These are phyloP conservation scores for Gilbertella persicaria DNA, from an alignment of 371 early-diverging fungal species.

Conservation along the genomic window DNA sequence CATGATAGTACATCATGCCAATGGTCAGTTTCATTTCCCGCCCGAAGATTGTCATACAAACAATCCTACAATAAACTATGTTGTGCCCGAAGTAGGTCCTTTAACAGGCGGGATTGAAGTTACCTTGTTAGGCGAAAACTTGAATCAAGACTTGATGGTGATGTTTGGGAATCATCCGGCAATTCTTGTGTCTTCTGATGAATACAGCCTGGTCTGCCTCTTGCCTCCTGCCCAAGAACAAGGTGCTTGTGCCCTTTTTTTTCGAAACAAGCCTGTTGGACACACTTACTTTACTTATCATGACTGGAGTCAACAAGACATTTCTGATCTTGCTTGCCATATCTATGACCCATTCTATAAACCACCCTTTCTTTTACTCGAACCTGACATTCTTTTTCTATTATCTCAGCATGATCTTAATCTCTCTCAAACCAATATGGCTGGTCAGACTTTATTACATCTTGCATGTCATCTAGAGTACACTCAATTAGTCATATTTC, in stretches of 20 bases:
- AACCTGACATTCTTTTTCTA: neutral
- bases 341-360: neutral
- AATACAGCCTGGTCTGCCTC: constrained; percentile 69
- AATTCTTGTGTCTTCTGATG: constrained; percentile 54
- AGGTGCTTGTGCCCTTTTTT: constrained; percentile 69
- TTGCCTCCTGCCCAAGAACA: constrained; percentile 71
- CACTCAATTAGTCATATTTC: neutral
- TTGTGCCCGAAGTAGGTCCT: constrained; percentile 72
- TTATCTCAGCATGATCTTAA: constrained; percentile 1
- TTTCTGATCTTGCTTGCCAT: constrained; percentile 77
- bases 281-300: constrained; percentile 48
- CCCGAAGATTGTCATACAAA: neutral
- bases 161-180: constrained; percentile 56
- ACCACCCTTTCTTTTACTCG: neutral
- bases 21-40: neutral
- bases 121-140: constrained; percentile 71
- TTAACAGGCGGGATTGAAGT: constrained; percentile 75
- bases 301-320: constrained; percentile 64
- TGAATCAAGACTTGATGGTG: constrained; percentile 54
- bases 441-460: constrained; percentile 25
- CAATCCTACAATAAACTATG: constrained; percentile 33
- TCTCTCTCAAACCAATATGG: neutral
- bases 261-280: constrained; percentile 53
- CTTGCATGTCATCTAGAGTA: constrained; percentile 13
- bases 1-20: constrained; percentile 1